A percentile compares a stretch with the other conserved stretches of the same genome.
Evolutionary conservation across 768 basidiomycete genomes (phyloP).

Genomic region (Tulasnella sp.): DNA sequence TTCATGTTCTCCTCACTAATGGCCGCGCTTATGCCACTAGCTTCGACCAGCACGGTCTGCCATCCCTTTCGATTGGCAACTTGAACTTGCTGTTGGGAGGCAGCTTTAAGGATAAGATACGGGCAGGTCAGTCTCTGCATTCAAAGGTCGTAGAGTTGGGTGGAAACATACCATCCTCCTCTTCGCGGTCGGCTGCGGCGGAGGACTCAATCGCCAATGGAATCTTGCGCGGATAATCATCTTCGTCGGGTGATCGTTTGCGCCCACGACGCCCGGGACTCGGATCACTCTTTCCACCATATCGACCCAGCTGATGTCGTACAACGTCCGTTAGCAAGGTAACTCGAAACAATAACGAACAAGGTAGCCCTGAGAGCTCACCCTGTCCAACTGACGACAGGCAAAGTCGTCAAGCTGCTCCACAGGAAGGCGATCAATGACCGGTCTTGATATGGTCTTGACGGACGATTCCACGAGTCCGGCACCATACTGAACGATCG

Average conservation of each 20-base stretch:
- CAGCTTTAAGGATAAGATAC: not conserved
- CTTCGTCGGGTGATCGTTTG: not conserved
- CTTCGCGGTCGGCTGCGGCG: not conserved
- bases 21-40: conserved; percentile 78
- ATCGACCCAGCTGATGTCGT: conserved; percentile 4
- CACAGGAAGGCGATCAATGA: conserved; percentile 68
- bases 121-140: not conserved
- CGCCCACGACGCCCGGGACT: not conserved
- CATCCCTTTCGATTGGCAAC: conserved; percentile 68
- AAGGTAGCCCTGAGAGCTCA: conserved; percentile 27
- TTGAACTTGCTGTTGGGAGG: conserved; percentile 25
- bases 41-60: conserved; percentile 77
- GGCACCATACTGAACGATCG: conserved; percentile 58
- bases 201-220: not conserved
- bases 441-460: conserved; percentile 69
- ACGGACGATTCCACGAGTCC: conserved; percentile 81
- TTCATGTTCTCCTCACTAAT: conserved; percentile 88
- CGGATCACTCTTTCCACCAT: conserved; percentile 3
- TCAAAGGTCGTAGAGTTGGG: not conserved
- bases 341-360: conserved; percentile 1
- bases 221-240: conserved; percentile 2
- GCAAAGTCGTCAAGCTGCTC: conserved; percentile 70
- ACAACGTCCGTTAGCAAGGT: not conserved
- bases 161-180: not conserved
- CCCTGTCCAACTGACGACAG: conserved; percentile 74